A percentile compares a stretch with the other conserved stretches of the same genome.
These are phyloP conservation scores for Exophiala phaeomuriformis DNA, from an alignment of 2,329 filamentous ascomycete genomes.

Conservation along the genomic window DNA sequence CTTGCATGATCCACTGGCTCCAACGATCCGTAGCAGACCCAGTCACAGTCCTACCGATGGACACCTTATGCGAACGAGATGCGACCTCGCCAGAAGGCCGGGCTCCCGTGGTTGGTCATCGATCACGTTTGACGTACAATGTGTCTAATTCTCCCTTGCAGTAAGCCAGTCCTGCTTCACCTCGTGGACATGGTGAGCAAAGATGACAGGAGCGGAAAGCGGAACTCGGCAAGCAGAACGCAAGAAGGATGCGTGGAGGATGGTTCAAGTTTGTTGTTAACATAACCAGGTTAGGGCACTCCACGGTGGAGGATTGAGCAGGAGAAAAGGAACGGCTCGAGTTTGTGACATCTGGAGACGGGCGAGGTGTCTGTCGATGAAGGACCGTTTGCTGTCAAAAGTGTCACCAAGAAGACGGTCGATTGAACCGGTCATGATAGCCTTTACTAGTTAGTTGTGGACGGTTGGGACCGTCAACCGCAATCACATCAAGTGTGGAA, in stretches of 20 bases:
- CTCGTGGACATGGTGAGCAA: too few relatives aligned
- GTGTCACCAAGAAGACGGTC: neutral
- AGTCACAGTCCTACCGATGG: too few relatives aligned
- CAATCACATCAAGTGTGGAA: neutral
- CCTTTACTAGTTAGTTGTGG: neutral
- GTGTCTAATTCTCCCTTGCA: too few relatives aligned
- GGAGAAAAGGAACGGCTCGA: neutral
- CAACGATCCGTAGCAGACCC: too few relatives aligned
- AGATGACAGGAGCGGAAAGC: too few relatives aligned
- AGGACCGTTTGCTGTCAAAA: neutral
- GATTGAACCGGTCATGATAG: neutral
- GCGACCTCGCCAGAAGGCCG: too few relatives aligned
- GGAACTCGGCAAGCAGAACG: neutral
- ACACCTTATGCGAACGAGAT: too few relatives aligned
- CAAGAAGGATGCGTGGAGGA: neutral
- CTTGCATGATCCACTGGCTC: too few relatives aligned
- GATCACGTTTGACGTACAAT: too few relatives aligned
- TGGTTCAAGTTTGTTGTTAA: too few relatives aligned
- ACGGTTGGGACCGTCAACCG: neutral
- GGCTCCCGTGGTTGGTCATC: too few relatives aligned
- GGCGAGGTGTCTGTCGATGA: neutral
- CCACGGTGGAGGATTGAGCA: neutral
- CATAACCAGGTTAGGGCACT: neutral
- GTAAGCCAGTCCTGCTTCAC: neutral
- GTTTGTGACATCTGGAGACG: neutral